Evolutionary conservation across 352 stramenopile genomes (phyloP), one percentile per base, ranked within the genome.

Genomic region (Plasmopara halstedii): DNA sequence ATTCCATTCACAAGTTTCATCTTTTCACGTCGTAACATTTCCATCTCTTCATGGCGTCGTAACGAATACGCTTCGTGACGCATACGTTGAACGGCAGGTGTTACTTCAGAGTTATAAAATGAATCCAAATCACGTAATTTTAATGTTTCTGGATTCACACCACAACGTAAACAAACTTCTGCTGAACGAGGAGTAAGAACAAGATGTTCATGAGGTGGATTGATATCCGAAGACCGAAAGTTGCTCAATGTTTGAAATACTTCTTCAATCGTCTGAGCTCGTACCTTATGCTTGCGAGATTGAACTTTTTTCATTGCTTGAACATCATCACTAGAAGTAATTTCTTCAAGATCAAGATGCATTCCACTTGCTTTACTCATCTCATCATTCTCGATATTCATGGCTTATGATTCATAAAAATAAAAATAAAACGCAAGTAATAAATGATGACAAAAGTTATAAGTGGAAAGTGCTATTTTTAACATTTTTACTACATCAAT

Each of bases 31-130:
- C 87, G 78, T 18, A 92, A 61, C 2, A 84, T 63, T 14, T 89
- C 86, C 85, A 97, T 97, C 58, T 96, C 79, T 42, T 96, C 87
- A 45, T 96, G 84, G 0, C 88, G 72, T 1, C 87, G 68, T 56
- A 94, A 73, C n/a, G 78, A 96, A 51, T 97, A 97, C 5, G 84
- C 83, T 41, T 97, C 88, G 50, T 97, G 85, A 8, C 88, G 80
- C 83, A 97, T 89, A 8, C 85, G 65, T 56, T 97, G 88, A 13
- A 95, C 83, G 6, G 88, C 82, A 1, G 84, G 64, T 7, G 85
- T 79, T 21, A 91, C 67, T 6, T 85, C 80, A 0, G 70, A 42
- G 46, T 95, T 83, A 53, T 87, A 92, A 48, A 97, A 97, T 14
- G 78, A 95, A 44, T 96, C 88, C 19, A 97, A 67, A 50, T 96